A percentile compares a stretch with the other conserved stretches of the same genome.
phyloP scores from a whole-genome alignment of 345 rosid genomes.

The Syzygium aqueum region DNA sequence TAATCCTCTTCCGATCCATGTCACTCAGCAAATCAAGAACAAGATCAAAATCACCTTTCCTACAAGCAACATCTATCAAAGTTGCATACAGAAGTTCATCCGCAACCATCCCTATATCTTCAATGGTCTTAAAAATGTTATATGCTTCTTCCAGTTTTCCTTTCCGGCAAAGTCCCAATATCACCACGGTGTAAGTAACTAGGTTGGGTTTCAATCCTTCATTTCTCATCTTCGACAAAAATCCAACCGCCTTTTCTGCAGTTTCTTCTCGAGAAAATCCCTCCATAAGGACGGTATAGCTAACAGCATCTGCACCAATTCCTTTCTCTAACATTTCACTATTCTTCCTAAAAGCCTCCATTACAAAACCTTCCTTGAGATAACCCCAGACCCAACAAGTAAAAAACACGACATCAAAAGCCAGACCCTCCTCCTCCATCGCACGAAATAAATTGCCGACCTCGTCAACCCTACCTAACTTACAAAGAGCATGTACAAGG shows the following conservation, averaged over 20 bases:
- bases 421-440: slow-evolving; percentile 47
- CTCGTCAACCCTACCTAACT: slow-evolving; percentile 47
- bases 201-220: slow-evolving; percentile 48
- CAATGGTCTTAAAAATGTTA: slow-evolving; percentile 36
- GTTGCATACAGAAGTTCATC: slow-evolving; percentile 69
- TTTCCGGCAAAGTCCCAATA: slow-evolving; percentile 52
- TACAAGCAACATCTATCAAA: slow-evolving; percentile 65
- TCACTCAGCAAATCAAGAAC: slow-evolving; percentile 48
- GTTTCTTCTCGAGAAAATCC: slow-evolving; percentile 41
- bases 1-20: slow-evolving; percentile 65
- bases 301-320: slow-evolving; percentile 28
- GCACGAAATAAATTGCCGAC: slow-evolving; percentile 29
- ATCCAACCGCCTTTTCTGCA: slow-evolving; percentile 37
- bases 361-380: slow-evolving; percentile 25
- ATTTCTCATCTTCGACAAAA: slow-evolving; percentile 49
- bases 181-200: slow-evolving; percentile 45
- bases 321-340: slow-evolving; percentile 41
- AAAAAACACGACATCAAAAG: slow-evolving; percentile 54
- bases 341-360: slow-evolving; percentile 43
- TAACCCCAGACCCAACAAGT: slow-evolving; percentile 62
- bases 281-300: slow-evolving; percentile 55
- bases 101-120: slow-evolving; percentile 33
- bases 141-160: slow-evolving; percentile 60
- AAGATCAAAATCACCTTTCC: slow-evolving; percentile 38
- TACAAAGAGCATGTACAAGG: slow-evolving; percentile 45